phyloP scores from a whole-genome alignment of 306 rosid species.

The Benincasa hispida region DNA sequence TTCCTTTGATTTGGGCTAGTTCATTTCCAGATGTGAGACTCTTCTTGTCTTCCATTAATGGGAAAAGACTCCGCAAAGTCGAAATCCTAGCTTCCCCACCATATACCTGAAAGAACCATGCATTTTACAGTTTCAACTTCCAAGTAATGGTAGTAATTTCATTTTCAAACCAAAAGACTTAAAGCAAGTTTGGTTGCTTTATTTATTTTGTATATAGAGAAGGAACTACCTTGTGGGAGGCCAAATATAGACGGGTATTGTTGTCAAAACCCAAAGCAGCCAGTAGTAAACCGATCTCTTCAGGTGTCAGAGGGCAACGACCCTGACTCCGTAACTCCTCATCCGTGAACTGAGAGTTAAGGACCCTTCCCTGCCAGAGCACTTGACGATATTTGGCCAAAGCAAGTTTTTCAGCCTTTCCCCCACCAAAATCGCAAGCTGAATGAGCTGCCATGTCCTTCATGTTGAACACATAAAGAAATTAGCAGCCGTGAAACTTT shows the following conservation, averaged over 20 bases:
- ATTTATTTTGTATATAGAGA: slow-evolving; percentile 10
- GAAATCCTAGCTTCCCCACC: slow-evolving; percentile 94
- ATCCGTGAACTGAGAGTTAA: slow-evolving; percentile 92
- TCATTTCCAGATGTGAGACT: slow-evolving; percentile 69
- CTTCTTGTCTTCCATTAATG: slow-evolving; percentile 86
- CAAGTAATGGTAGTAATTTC: not conserved
- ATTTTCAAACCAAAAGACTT: not conserved
- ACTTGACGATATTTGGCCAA: slow-evolving; percentile 85
- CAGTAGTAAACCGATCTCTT: slow-evolving; percentile 84
- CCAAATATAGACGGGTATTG: slow-evolving; percentile 82
- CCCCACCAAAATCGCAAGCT: slow-evolving; percentile 98
- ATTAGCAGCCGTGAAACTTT: not conserved
- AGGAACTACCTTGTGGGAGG: slow-evolving; percentile 81
- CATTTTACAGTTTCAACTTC: not conserved
- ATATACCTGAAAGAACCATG: slow-evolving; percentile 47
- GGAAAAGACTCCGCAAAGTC: slow-evolving; percentile 56
- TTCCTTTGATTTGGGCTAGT: slow-evolving; percentile 65
- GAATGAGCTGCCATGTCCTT: slow-evolving; percentile 99
- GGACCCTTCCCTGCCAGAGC: slow-evolving; percentile 97
- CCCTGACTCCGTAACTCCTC: slow-evolving; percentile 93
- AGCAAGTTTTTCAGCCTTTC: slow-evolving; percentile 80
- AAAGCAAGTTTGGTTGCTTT: not conserved
- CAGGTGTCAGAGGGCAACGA: slow-evolving; percentile 96
- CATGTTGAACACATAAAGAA: not conserved
- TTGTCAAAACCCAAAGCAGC: slow-evolving; percentile 94